Conservation (phyloP, 257 asterid genomes). For the Penstemon davidsonii region DNA sequence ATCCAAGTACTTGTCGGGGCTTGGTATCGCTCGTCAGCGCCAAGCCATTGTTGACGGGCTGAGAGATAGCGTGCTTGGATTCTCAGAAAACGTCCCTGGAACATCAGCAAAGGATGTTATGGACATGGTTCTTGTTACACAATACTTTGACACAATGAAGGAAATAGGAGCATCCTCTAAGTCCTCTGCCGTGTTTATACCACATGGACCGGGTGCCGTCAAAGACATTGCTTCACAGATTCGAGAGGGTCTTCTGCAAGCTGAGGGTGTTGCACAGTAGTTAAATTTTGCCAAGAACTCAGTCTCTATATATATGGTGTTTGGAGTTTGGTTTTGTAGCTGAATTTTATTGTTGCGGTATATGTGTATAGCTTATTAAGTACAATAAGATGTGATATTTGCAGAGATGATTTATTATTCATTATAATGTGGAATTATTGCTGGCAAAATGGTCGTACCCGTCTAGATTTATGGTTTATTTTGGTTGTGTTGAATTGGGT, state of each 20-base stretch:
- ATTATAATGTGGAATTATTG: no score
- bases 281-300: neutral
- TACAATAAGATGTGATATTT: neutral
- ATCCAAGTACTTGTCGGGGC: constrained; percentile 46
- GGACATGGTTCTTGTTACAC: constrained; percentile 54
- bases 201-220: constrained; percentile 55
- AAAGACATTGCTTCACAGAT: constrained; percentile 45
- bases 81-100: constrained; percentile 49
- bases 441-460: no score
- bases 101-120: constrained; percentile 46
- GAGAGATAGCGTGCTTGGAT: constrained; percentile 49
- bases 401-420: neutral
- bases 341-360: neutral
- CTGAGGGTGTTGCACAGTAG: constrained; percentile 18
- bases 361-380: neutral
- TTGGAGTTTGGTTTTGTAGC: neutral
- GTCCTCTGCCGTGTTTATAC: constrained; percentile 44
- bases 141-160: constrained; percentile 51
- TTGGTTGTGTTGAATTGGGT: no score
- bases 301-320: neutral
- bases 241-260: constrained; percentile 52
- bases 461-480: no score
- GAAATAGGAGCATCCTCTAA: constrained; percentile 51
- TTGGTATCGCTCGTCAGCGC: constrained; percentile 53
- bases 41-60: constrained; percentile 53